Base-by-base conservation (phyloP, 2,329 filamentous ascomycete genomes). In the Aspergillus ustus region DNA sequence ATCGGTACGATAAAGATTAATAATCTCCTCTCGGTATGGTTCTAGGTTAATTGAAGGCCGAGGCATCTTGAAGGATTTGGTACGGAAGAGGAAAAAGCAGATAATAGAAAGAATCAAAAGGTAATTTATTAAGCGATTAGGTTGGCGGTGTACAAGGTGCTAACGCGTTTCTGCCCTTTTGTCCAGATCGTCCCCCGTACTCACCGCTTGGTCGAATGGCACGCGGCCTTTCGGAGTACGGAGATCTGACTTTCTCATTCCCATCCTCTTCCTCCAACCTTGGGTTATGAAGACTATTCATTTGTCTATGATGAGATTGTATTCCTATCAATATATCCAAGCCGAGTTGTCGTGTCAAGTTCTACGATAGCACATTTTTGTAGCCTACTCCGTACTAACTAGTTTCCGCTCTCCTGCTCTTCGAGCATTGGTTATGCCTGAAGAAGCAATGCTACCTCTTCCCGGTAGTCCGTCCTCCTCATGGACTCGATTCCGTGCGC, bases 401-500 rank as follows among this genome's bases (percentile, higher is more conserved):
- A 17, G 17, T 31, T 22, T 20, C n/a, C 20, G 25, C 25, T 25
- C n/a, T 37, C 22, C 25, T 29, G 44, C 28, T 31, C 53, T 43
- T 43, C 46, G 28, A 44, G 8, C n/a, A 46, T 37, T 59, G 58
- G 64, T 64, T 63, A 75, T 75, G 73, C 66, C 71, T 67, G 66
- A 67, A 57, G 59, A 64, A 56, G 55, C 66, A 51, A 75, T 77
- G 72, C 75, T 86, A 46, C 85, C 85, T 60, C 81, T 87, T 71
- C 85, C 85, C 37, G 84, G 85, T 62, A 78, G 83, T 43, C 83
- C 87, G 31, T 80, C 81, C 34, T 84, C 91, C 4, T 91, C 91
- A 52, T 93, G 91, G 90, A 84, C 87, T n/a, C 76, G 87, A 60
- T 94, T 91, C 76, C 83, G 83, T 61, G 87, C 89, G 28, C 87